Evolutionary conservation across 2,329 filamentous ascomycete genomes (phyloP).

Genomic region (Botrytis pseudocinerea): DNA sequence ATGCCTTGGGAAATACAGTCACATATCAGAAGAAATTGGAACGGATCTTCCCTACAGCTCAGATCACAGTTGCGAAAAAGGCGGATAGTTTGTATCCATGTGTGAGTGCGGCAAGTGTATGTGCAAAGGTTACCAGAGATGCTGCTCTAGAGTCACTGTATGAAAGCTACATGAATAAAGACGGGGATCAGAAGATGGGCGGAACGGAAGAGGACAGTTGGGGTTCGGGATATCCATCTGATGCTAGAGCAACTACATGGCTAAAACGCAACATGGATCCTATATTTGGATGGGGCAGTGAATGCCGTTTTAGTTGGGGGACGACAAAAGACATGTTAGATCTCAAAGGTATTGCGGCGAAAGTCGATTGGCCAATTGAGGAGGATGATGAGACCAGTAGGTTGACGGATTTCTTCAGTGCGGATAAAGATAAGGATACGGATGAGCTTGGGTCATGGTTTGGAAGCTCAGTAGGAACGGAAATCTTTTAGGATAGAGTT

Average conservation of each 20-base stretch:
- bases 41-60: constrained; percentile 75
- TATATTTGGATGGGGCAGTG: constrained; percentile 90
- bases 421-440: constrained; percentile 40
- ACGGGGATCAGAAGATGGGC: constrained; percentile 32
- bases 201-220: constrained; percentile 53
- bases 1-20: constrained; percentile 84
- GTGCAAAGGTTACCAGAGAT: constrained; percentile 94
- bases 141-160: constrained; percentile 82
- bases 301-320: constrained; percentile 94
- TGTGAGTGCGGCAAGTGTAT: constrained; percentile 90
- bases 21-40: constrained; percentile 84
- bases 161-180: constrained; percentile 40
- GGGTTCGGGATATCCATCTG: constrained; percentile 93
- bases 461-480: constrained; percentile 49
- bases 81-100: constrained; percentile 90
- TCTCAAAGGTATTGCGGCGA: constrained; percentile 61
- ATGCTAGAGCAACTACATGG: constrained; percentile 79
- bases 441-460: constrained; percentile 79
- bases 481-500: constrained; percentile 36
- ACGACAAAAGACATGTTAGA: constrained; percentile 88
- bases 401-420: constrained; percentile 73
- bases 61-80: constrained; percentile 81
- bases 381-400: constrained; percentile 68
- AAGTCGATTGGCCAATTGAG: constrained; percentile 80
- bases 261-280: constrained; percentile 85